Evolutionary conservation across 176 grass and related monocot genomes (phyloP), one percentile per base, ranked within the genome.

Genomic region (Musa beccarii): DNA sequence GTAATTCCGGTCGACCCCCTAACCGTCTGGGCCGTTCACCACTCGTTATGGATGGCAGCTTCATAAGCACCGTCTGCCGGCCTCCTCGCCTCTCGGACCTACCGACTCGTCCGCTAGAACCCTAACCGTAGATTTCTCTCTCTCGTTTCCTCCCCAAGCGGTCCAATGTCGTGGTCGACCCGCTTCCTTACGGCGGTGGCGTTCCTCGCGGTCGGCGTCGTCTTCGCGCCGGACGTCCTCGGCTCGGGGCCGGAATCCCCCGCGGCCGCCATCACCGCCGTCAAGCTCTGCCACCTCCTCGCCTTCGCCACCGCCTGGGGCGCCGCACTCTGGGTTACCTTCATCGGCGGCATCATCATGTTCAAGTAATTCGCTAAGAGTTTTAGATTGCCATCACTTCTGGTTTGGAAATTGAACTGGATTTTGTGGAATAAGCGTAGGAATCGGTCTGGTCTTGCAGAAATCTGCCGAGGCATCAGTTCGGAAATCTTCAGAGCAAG

Each of bases 331-430:
- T 98, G 94, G 94, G 90, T 85, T 62, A 98, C 94, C 86, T 98
- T 98, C 88, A 89, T 98, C 80, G 94, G 90, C 20, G 94, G 90
- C 57, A 93, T 98, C 88, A 82, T 98, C 88, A 93, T 93, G 88
- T 98, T 93, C 86, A 98, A 98, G 94, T 96, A 76, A 87, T 51
- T 43, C 4, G 34, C 34, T 43, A 43, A 43, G 34, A 43, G 34
- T 43, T 43, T 22, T 22, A 22, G 34, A 43, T 43, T 43, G 34
- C 34, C 6, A 43, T 43, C 6, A 43, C 34, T 43, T 43, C 34
- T 43, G 34, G 34, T 43, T 43, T 43, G 34, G 34, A 43, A 43
- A 6, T 43, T 43, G 34, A 43, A 6, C 34, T 43, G 34, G 34
- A 43, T 43, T 43, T 75, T 50, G 57, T 26, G 25, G 17, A 34